These are phyloP conservation scores for Tolypocladium endophyticum DNA, from an alignment of 2,329 filamentous ascomycete species.

Conservation along the genomic window DNA sequence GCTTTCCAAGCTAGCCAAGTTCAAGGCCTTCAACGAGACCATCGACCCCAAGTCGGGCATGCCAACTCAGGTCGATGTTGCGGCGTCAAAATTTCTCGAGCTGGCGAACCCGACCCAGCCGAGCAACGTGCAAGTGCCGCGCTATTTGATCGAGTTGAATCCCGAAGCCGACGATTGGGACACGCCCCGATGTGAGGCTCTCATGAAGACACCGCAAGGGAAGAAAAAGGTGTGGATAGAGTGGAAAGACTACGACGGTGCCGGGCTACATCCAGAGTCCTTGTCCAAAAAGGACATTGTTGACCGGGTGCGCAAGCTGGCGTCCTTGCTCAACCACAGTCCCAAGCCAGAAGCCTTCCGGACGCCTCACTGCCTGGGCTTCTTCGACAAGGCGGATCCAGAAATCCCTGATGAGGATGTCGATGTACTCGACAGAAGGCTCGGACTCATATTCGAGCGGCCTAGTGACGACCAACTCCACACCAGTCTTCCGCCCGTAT, in stretches of 20 bases:
- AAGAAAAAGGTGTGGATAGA: constrained; percentile 35
- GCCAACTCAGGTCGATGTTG: constrained; percentile 21
- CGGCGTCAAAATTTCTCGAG: constrained; percentile 26
- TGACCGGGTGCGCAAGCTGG: constrained; percentile 34
- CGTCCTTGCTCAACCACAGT: constrained; percentile 33
- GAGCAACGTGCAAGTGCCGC: constrained; percentile 22
- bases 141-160: constrained; percentile 22
- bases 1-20: constrained; percentile 33
- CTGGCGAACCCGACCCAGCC: constrained; percentile 22
- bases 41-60: constrained; percentile 25
- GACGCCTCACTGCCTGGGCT: constrained; percentile 39
- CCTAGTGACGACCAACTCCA: constrained; percentile 26
- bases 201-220: constrained; percentile 22
- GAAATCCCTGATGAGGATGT: constrained; percentile 24
- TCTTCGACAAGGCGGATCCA: constrained; percentile 33
- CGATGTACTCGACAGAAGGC: constrained; percentile 28
- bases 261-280: constrained; percentile 21
- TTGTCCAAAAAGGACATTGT: constrained; percentile 31
- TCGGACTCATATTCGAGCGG: constrained; percentile 44
- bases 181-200: constrained; percentile 27
- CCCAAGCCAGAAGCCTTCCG: constrained; percentile 38
- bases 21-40: constrained; percentile 40
- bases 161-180: constrained; percentile 20
- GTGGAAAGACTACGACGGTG: constrained; percentile 36
- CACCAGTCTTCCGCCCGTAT: constrained; percentile 28